phyloP scores from a whole-genome alignment of 768 basidiomycete species.

The Serendipita vermifera region DNA sequence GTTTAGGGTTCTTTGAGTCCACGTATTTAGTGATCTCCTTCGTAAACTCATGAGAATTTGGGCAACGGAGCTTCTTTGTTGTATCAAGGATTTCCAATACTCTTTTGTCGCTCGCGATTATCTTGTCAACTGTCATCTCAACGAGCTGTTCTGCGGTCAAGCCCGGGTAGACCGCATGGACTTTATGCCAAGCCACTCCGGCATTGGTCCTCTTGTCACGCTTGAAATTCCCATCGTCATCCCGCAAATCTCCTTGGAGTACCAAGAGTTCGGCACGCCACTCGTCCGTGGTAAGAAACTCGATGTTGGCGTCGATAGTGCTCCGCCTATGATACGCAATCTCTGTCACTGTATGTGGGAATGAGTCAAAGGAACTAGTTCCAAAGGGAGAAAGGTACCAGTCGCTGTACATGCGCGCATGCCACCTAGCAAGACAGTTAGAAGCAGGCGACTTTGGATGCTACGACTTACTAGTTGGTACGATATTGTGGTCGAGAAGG shows the following conservation, averaged over 20 bases:
- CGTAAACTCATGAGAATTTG: constrained; percentile 39
- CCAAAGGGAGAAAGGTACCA: too few relatives aligned
- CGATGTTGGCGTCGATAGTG: constrained; percentile 46
- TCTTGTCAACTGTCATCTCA: constrained; percentile 37
- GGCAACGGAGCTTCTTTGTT: constrained; percentile 38
- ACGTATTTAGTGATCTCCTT: constrained; percentile 50
- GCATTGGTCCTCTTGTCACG: constrained; percentile 47
- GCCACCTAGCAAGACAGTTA: background rate
- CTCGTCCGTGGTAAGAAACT: constrained; percentile 42
- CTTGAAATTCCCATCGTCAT: constrained; percentile 44
- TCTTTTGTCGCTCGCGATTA: constrained; percentile 35
- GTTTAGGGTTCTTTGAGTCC: constrained; percentile 47
- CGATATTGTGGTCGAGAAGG: constrained; percentile 47
- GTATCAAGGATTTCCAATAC: constrained; percentile 43
- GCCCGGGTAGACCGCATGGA: constrained; percentile 48
- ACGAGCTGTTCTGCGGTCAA: constrained; percentile 37
- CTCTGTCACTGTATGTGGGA: constrained; percentile 51
- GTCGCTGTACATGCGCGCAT: constrained; percentile 48
- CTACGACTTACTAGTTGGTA: constrained; percentile 51
- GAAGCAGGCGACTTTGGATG: constrained; percentile 24
- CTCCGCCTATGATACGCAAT: constrained; percentile 41
- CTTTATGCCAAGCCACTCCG: constrained; percentile 50
- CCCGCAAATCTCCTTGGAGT: constrained; percentile 43
- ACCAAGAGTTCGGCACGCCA: constrained; percentile 45
- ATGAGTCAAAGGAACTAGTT: too few relatives aligned